Evolutionary conservation across 306 rosid species (phyloP), one percentile per base, ranked within the genome.

Genomic region (Alnus glutinosa): DNA sequence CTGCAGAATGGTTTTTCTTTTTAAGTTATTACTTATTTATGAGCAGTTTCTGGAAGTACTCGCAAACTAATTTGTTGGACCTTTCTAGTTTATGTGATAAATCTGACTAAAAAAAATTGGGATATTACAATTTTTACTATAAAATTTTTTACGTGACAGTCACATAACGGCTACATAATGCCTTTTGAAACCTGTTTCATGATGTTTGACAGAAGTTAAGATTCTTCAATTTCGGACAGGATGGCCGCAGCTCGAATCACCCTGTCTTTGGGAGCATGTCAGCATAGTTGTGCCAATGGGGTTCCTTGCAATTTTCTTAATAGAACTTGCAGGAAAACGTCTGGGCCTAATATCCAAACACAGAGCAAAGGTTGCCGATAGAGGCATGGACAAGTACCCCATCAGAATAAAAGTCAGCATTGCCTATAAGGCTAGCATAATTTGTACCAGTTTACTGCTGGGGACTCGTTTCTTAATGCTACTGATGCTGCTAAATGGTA

Each of bases 221-320:
- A 64, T 50, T 42, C 64, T 70, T 58, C 73, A 75, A 73, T 69
- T 79, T 48, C 66, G 71, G 82, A 74, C 84, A 54, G 46, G 84
- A 84, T 88, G 97, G 93, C 70, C 76, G 47, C 88, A 86, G 77
- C 55, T 86, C 63, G 80, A 85, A n/a, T 87, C 90, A 49, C 88
- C 97, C 34, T 94, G 98, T 84, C 67, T 89, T 77, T 84, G 86
- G 85, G 98, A 94, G 89, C 70, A 83, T 66, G 80, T 91, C 49
- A 85, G 78, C 83, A 64, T 92, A 36, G 88, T 81, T 12, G 80
- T 89, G 84, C 94, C 91, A 68, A 73, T 89, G 50, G 84, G 77
- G 2, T 89, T 94, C 80, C 54, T 81, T 48, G 86, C 79, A 37
- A 70, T 85, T 47, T 64, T 90, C 5, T 52, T 84, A 37, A 28